A percentile compares a stretch with the other conserved stretches of the same genome.
These are phyloP conservation scores for Colletotrichum musicola DNA, from an alignment of 2,329 filamentous ascomycete genomes.

Conservation along the genomic window DNA sequence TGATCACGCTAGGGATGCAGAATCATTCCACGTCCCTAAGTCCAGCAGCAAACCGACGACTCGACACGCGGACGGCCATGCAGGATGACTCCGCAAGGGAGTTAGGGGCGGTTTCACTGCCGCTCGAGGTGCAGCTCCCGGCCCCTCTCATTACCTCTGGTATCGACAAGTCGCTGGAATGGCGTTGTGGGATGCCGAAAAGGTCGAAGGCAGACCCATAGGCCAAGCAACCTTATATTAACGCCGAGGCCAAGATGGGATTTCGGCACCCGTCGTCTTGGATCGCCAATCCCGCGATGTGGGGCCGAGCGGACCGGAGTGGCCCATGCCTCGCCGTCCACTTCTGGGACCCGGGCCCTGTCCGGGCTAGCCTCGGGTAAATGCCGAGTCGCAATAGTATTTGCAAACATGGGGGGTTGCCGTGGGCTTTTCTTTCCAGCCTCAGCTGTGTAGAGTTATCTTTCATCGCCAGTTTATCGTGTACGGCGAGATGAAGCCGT, in stretches of 20 bases:
- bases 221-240: conserved; percentile 31
- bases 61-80: background rate
- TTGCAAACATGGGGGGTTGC: too few species aligned
- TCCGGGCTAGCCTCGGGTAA: too few species aligned
- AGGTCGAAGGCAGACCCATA: conserved; percentile 1
- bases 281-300: background rate
- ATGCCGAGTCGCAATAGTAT: too few species aligned
- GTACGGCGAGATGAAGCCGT: too few species aligned
- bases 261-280: conserved; percentile 25
- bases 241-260: conserved; percentile 19
- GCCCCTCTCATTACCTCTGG: conserved; percentile 1
- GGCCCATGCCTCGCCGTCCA: background rate
- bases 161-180: background rate
- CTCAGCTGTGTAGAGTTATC: too few species aligned
- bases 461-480: too few species aligned
- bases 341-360: too few species aligned
- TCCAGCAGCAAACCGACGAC: background rate
- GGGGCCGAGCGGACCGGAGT: conserved; percentile 2
- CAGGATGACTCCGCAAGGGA: background rate
- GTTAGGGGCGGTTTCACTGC: conserved; percentile 8
- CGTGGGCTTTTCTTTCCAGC: too few species aligned
- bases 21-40: background rate
- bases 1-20: background rate
- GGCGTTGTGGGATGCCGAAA: background rate
- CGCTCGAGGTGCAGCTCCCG: conserved; percentile 7